phyloP scores from a whole-genome alignment of 2,329 filamentous ascomycete genomes.

The Macrophomina tecta region DNA sequence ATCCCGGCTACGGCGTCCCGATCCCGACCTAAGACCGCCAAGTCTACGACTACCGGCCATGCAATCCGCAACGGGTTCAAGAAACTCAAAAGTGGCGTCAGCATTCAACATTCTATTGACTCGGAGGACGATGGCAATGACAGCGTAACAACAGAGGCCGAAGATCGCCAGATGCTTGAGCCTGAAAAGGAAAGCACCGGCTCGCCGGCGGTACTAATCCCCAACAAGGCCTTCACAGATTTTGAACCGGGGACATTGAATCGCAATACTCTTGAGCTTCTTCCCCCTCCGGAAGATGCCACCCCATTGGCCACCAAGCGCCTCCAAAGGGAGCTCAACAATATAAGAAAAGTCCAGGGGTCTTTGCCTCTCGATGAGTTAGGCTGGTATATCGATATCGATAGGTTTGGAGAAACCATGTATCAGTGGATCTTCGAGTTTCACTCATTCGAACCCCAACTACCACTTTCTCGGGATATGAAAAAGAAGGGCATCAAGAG shows the following conservation, averaged over 20 bases:
- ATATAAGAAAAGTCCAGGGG: conserved; percentile 69
- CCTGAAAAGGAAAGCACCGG: background rate
- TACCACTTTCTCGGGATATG: conserved; percentile 80
- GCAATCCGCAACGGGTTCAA: background rate
- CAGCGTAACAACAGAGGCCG: conserved; percentile 58
- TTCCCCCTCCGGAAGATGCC: conserved; percentile 59
- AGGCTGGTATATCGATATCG: conserved; percentile 81
- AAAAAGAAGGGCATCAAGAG: conserved; percentile 65
- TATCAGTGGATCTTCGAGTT: conserved; percentile 94
- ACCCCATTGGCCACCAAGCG: conserved; percentile 69
- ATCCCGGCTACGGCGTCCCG: conserved; percentile 8
- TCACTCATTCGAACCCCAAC: conserved; percentile 74
- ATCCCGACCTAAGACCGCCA: background rate
- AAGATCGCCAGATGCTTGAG: conserved; percentile 53
- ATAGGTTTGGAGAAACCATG: conserved; percentile 65
- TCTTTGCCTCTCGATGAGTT: conserved; percentile 67
- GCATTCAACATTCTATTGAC: background rate
- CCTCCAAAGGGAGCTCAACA: conserved; percentile 69
- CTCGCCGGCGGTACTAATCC: conserved; percentile 26
- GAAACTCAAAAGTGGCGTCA: conserved; percentile 2
- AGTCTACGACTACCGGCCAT: background rate
- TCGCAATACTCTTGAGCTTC: conserved; percentile 64
- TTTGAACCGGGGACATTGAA: conserved; percentile 74
- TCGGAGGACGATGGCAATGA: conserved; percentile 40
- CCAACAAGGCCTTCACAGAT: conserved; percentile 53